Evolutionary conservation across 345 rosid genomes (phyloP).

Genomic region (Euphorbia pulcherrima): DNA sequence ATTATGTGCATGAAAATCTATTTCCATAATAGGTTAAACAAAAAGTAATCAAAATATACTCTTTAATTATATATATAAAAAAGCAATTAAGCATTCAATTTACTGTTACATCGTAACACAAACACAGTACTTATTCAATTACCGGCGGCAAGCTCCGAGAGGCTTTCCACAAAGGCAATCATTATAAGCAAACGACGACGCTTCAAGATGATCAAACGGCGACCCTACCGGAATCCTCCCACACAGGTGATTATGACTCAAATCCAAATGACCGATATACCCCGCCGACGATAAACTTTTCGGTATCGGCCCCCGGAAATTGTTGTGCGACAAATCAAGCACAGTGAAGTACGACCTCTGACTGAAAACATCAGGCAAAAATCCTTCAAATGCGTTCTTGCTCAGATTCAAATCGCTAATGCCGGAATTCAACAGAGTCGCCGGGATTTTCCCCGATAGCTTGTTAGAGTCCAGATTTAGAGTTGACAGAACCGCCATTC

Average conservation of each 20-base stretch:
- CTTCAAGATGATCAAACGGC: constrained; percentile 85
- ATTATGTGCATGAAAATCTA: constrained; percentile 14
- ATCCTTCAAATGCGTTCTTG: constrained; percentile 49
- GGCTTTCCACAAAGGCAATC: constrained; percentile 88
- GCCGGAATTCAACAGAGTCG: constrained; percentile 49
- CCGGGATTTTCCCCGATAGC: constrained; percentile 54
- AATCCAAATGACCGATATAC: constrained; percentile 74
- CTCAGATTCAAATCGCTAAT: constrained; percentile 64
- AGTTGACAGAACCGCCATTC: constrained; percentile 76
- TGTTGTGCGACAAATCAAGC: constrained; percentile 63
- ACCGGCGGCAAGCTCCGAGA: constrained; percentile 39
- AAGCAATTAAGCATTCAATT: background rate
- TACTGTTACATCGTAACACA: constrained; percentile 3
- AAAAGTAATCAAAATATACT: background rate
- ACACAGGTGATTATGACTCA: constrained; percentile 83
- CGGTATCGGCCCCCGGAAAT: constrained; percentile 61
- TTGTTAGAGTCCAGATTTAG: constrained; percentile 70
- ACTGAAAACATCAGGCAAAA: constrained; percentile 68
- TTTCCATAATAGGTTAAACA: background rate
- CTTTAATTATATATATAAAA: background rate
- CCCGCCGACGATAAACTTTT: constrained; percentile 48
- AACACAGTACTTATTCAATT: background rate
- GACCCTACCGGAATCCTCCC: constrained; percentile 70
- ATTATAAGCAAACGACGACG: constrained; percentile 61
- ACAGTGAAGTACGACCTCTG: constrained; percentile 65